These are phyloP conservation scores for Gossypium raimondii DNA, from an alignment of 345 rosid genomes.

Conservation along the genomic window DNA sequence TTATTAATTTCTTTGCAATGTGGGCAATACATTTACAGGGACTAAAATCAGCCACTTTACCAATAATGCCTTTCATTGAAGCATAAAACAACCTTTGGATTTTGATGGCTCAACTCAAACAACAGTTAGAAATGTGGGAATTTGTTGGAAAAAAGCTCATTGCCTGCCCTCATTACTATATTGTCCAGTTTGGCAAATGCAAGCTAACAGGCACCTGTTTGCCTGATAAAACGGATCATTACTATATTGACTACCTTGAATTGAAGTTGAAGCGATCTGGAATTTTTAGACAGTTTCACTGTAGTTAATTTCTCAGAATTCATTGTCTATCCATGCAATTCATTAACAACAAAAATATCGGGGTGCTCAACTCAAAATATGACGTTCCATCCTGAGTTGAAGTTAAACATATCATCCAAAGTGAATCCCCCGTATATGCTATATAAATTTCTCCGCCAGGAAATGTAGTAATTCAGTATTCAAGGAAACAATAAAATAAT, in stretches of 20 bases:
- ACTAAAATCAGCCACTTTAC: no score
- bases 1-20: no score
- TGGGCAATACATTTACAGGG: no score
- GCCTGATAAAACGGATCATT: neutral
- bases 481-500: neutral
- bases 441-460: neutral
- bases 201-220: neutral
- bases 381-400: no score
- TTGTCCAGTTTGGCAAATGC: neutral
- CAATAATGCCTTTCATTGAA: no score
- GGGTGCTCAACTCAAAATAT: no score
- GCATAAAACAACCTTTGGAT: neutral
- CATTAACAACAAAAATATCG: neutral
- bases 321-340: neutral
- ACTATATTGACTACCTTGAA: neutral
- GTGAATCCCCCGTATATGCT: neutral
- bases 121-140: neutral
- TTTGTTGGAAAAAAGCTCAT: neutral
- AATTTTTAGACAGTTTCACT: neutral
- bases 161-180: neutral
- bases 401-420: neutral
- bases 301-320: neutral
- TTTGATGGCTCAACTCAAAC: neutral
- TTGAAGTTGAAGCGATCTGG: neutral
- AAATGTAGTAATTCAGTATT: constrained; percentile 2